Evolutionary conservation across 345 rosid genomes (phyloP).

Genomic region (Iberis pinnata): DNA sequence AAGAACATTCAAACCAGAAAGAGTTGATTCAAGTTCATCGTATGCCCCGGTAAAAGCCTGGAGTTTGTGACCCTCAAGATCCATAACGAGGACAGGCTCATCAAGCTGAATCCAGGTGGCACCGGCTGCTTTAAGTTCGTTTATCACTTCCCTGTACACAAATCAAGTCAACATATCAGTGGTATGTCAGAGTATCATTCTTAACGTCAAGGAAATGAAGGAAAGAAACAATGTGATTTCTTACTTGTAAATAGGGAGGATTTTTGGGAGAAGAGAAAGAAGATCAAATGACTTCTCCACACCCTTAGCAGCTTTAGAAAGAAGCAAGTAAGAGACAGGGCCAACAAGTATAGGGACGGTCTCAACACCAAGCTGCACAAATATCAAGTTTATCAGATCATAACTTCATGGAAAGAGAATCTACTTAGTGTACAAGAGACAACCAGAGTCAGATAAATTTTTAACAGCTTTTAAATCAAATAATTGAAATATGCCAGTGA

Average conservation of each 20-base stretch:
- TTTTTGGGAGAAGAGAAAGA: slow-evolving; percentile 78
- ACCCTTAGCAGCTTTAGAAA: slow-evolving; percentile 93
- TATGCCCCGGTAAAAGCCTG: slow-evolving; percentile 79
- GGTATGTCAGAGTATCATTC: slow-evolving; percentile 19
- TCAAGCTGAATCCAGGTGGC: slow-evolving; percentile 97
- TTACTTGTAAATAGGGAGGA: slow-evolving; percentile 88
- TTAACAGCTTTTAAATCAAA: too few relatives aligned
- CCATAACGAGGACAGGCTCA: slow-evolving; percentile 86
- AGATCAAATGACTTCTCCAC: slow-evolving; percentile 76
- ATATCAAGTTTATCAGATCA: background rate
- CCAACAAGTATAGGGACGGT: slow-evolving; percentile 92
- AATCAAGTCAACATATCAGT: slow-evolving; percentile 7
- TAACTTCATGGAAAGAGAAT: background rate
- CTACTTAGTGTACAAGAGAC: background rate
- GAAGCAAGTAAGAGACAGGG: slow-evolving; percentile 89
- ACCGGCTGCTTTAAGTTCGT: slow-evolving; percentile 95
- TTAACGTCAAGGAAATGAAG: background rate
- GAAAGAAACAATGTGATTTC: slow-evolving; percentile 12
- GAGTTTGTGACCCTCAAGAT: slow-evolving; percentile 81
- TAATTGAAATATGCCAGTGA: too few relatives aligned
- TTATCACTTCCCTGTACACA: slow-evolving; percentile 66
- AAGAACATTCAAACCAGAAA: slow-evolving; percentile 75
- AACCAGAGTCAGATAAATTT: background rate
- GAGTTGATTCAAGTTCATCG: slow-evolving; percentile 67
- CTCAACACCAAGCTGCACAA: slow-evolving; percentile 75